Conservation (phyloP, 352 stramenopile species). For the Phytophthora pistaciae region DNA sequence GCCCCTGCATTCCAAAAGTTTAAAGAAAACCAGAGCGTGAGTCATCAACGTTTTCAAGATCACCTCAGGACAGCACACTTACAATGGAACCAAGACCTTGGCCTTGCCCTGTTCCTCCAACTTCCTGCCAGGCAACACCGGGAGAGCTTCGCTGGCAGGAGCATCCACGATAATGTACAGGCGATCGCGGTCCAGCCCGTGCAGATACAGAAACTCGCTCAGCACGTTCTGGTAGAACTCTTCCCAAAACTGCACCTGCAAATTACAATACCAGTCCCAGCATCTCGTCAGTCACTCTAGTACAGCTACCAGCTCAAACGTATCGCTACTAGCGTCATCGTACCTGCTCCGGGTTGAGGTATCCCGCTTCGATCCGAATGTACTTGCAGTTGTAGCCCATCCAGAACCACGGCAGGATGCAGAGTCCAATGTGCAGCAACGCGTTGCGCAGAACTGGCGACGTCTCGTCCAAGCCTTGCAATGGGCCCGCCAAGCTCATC, state of each 20-base stretch:
- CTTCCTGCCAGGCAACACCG: constrained; percentile 30
- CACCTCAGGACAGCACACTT: constrained; percentile 13
- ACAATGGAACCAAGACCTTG: constrained; percentile 45
- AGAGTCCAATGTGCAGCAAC: constrained; percentile 47
- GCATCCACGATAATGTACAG: constrained; percentile 38
- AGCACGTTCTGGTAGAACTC: constrained; percentile 55
- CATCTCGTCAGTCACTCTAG: neutral
- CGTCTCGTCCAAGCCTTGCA: constrained; percentile 12
- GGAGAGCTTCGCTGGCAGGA: constrained; percentile 15
- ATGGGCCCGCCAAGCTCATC: constrained; percentile 30
- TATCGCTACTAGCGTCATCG: neutral
- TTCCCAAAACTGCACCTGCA: constrained; percentile 46
- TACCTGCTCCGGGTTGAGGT: constrained; percentile 41
- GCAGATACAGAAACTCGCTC: constrained; percentile 48
- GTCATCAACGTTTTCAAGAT: neutral
- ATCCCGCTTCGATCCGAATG: constrained; percentile 45
- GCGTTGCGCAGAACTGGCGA: constrained; percentile 30
- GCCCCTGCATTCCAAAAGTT: constrained; percentile 25
- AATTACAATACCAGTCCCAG: neutral
- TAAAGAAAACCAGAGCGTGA: neutral
- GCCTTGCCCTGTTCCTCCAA: constrained; percentile 25
- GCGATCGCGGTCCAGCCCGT: constrained; percentile 43
- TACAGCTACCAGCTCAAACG: neutral
- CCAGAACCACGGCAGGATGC: constrained; percentile 52
- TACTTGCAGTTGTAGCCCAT: constrained; percentile 53